Conservation (phyloP, 2,329 filamentous ascomycete species). For the Chrysosporium queenslandicum region DNA sequence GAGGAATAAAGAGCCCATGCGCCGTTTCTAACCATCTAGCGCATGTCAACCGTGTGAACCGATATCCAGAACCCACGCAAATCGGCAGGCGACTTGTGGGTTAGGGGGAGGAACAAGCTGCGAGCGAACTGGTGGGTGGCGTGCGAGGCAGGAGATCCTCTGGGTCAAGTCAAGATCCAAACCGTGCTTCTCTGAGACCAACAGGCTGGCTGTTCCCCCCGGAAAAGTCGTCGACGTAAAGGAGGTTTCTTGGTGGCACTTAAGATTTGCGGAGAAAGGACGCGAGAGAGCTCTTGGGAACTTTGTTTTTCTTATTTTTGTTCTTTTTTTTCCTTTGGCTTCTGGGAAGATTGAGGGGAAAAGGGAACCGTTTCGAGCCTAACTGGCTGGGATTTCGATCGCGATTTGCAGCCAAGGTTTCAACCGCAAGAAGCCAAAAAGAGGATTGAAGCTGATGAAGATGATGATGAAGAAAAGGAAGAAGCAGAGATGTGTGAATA, state of each 20-base stretch:
- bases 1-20: constrained; percentile 2
- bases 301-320: too few species aligned
- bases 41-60: constrained; percentile 6
- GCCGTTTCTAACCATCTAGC: constrained; percentile 8
- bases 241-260: neutral
- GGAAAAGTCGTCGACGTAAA: constrained; percentile 5
- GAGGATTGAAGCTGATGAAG: neutral
- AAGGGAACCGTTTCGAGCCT: constrained; percentile 11
- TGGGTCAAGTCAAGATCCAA: too few species aligned
- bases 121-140: neutral
- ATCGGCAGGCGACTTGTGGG: neutral
- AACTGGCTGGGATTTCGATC: neutral
- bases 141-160: too few species aligned
- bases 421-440: neutral
- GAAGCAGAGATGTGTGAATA: too few species aligned
- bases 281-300: neutral
- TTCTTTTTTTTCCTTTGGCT: too few species aligned
- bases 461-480: neutral
- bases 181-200: neutral
- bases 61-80: neutral
- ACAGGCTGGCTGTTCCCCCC: neutral
- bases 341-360: too few species aligned
- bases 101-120: neutral
- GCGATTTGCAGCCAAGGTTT: constrained; percentile 6
- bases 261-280: constrained; percentile 10